Evolutionary conservation across 2,329 filamentous ascomycete genomes (phyloP).

Genomic region (Alternaria consortialis): DNA sequence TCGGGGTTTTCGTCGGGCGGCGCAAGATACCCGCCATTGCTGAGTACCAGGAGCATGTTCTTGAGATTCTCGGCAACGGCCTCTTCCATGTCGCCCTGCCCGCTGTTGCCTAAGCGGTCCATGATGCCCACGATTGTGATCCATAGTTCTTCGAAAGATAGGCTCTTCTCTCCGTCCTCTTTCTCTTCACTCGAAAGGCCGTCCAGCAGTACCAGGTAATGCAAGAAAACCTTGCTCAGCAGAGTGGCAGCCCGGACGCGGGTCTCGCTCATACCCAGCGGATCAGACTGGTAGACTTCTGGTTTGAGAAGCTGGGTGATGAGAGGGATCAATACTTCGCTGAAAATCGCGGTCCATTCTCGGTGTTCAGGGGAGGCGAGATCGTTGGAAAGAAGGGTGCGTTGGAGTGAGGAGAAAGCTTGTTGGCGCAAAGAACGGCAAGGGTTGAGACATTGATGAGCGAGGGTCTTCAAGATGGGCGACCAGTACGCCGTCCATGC

Average conservation of each 20-base stretch:
- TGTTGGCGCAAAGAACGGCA: conserved; percentile 92
- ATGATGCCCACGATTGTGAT: conserved; percentile 90
- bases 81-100: conserved; percentile 91
- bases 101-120: conserved; percentile 95
- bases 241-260: conserved; percentile 89
- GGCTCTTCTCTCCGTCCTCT: conserved; percentile 62
- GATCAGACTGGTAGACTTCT: conserved; percentile 91
- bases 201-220: conserved; percentile 85
- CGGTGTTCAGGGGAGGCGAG: conserved; percentile 84
- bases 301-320: conserved; percentile 89
- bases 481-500: conserved; percentile 99
- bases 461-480: conserved; percentile 89
- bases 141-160: conserved; percentile 81
- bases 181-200: conserved; percentile 64
- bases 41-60: conserved; percentile 95
- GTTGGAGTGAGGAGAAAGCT: conserved; percentile 85
- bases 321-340: conserved; percentile 90
- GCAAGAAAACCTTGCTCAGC: conserved; percentile 93
- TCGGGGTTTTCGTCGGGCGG: conserved; percentile 66
- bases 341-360: conserved; percentile 95
- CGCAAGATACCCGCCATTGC: conserved; percentile 83
- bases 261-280: conserved; percentile 93
- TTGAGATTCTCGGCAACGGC: conserved; percentile 95
- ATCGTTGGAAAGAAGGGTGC: conserved; percentile 83
- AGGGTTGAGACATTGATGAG: conserved; percentile 90